Percentiles rank a stretch among this genome's conserved stretches.
Conservation (phyloP, 2,329 filamentous ascomycete species). For the Aspergillus clavatus region DNA sequence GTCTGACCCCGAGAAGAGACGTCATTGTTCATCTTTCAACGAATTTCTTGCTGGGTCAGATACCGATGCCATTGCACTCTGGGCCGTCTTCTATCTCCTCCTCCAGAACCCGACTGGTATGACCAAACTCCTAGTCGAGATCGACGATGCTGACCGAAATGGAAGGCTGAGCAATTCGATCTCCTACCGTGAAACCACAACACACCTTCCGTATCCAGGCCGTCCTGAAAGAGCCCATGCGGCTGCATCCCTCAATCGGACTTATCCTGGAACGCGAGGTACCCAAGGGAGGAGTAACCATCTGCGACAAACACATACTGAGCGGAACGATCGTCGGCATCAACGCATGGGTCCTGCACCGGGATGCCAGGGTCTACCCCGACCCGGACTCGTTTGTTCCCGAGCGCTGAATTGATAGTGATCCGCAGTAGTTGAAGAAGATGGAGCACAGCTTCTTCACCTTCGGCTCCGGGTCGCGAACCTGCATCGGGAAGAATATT, state of each 20-base stretch:
- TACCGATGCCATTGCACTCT: conserved; percentile 38
- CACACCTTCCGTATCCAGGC: conserved; percentile 32
- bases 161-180: conserved; percentile 20
- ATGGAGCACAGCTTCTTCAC: conserved; percentile 30
- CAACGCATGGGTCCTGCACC: conserved; percentile 43
- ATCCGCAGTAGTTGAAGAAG: conserved; percentile 17
- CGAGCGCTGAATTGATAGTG: conserved; percentile 43
- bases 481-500: conserved; percentile 33
- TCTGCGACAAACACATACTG: conserved; percentile 32
- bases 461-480: conserved; percentile 28
- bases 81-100: conserved; percentile 39
- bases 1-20: conserved; percentile 24
- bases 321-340: conserved; percentile 41
- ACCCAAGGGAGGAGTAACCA: conserved; percentile 21
- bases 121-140: conserved; percentile 35
- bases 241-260: conserved; percentile 34
- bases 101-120: conserved; percentile 28
- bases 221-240: conserved; percentile 35
- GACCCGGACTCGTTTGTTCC: conserved; percentile 41
- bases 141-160: conserved; percentile 27
- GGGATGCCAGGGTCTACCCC: conserved; percentile 37
- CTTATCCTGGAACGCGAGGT: conserved; percentile 34
- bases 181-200: conserved; percentile 21
- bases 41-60: conserved; percentile 23
- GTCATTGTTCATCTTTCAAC: conserved; percentile 25